Conservation (phyloP, 2,329 filamentous ascomycete genomes). For the Xylariaceae sp. region DNA sequence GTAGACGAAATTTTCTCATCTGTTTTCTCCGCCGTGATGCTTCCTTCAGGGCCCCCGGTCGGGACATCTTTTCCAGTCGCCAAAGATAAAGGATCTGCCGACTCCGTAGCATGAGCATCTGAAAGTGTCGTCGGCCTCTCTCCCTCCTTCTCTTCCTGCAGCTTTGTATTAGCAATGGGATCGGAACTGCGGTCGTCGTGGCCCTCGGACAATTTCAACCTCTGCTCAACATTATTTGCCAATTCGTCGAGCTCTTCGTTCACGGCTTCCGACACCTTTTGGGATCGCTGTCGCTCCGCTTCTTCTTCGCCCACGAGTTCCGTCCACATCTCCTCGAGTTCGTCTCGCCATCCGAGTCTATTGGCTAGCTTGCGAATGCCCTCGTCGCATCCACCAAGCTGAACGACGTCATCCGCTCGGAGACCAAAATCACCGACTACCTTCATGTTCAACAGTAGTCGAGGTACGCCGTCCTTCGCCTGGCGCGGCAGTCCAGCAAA, state of each 20-base stretch:
- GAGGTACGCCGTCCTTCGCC: slow-evolving; percentile 57
- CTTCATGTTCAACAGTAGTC: slow-evolving; percentile 84
- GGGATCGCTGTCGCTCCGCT: slow-evolving; percentile 44
- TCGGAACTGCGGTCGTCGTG: slow-evolving; percentile 13
- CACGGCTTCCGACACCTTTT: slow-evolving; percentile 30
- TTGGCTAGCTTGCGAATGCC: slow-evolving; percentile 75
- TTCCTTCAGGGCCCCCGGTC: slow-evolving; percentile 10
- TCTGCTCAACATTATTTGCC: slow-evolving; percentile 13
- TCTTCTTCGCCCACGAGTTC: slow-evolving; percentile 58
- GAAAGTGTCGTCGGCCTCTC: slow-evolving; percentile 8
- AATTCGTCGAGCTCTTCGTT: slow-evolving; percentile 35
- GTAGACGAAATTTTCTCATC: slow-evolving; percentile 6
- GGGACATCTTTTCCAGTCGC: slow-evolving; percentile 13
- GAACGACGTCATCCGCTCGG: slow-evolving; percentile 75
- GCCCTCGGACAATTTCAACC: slow-evolving; percentile 23
- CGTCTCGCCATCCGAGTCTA: slow-evolving; percentile 77
- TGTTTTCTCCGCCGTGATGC: slow-evolving; percentile 8
- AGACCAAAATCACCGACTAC: slow-evolving; percentile 72
- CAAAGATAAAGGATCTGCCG: slow-evolving; percentile 11
- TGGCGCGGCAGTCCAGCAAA: slow-evolving; percentile 75
- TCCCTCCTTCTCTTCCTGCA: slow-evolving; percentile 16
- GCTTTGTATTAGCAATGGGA: slow-evolving; percentile 14
- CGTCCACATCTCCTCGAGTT: slow-evolving; percentile 73
- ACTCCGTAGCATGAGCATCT: slow-evolving; percentile 7
- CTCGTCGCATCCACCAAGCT: slow-evolving; percentile 76